phyloP scores from a whole-genome alignment of 225 moss, liverwort and hornwort genomes.

The Marchantia polymorpha region DNA sequence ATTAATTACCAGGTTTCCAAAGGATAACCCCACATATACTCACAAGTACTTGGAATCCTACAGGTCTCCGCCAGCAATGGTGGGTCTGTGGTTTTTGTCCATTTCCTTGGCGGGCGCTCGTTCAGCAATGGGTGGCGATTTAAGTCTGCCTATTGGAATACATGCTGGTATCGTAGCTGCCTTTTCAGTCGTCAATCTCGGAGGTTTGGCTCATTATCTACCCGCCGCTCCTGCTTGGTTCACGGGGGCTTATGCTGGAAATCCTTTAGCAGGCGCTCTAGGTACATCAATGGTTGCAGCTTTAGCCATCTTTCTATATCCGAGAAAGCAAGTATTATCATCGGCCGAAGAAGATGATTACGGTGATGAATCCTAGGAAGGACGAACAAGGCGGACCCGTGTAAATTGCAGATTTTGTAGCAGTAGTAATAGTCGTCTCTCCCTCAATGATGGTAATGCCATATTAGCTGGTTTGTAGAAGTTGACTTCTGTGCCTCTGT shows the following conservation, averaged over 20 bases:
- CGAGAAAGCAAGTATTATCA: conserved; percentile 30
- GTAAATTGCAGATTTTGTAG: neutral
- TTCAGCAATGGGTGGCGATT: conserved; percentile 57
- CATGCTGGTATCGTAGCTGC: conserved; percentile 75
- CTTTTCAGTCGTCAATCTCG: conserved; percentile 52
- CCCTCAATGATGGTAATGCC: neutral
- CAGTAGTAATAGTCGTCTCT: neutral
- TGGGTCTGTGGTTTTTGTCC: conserved; percentile 77
- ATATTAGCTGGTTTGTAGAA: neutral
- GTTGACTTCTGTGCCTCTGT: neutral
- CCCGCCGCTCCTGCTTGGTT: conserved; percentile 75
- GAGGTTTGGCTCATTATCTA: conserved; percentile 53
- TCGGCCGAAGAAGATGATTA: conserved; percentile 3
- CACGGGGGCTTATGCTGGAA: conserved; percentile 67
- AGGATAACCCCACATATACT: neutral
- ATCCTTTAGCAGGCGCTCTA: conserved; percentile 84
- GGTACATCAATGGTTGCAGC: conserved; percentile 69
- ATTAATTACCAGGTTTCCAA: neutral
- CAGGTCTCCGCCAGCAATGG: conserved; percentile 82
- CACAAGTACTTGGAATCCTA: neutral
- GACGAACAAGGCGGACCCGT: neutral
- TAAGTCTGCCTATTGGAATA: conserved; percentile 83
- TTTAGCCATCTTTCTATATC: conserved; percentile 68
- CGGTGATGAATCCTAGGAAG: conserved; percentile 8
- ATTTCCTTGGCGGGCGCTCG: conserved; percentile 76